Conservation (phyloP, 768 basidiomycete species). For the Pilatotrama ljubarskyi region DNA sequence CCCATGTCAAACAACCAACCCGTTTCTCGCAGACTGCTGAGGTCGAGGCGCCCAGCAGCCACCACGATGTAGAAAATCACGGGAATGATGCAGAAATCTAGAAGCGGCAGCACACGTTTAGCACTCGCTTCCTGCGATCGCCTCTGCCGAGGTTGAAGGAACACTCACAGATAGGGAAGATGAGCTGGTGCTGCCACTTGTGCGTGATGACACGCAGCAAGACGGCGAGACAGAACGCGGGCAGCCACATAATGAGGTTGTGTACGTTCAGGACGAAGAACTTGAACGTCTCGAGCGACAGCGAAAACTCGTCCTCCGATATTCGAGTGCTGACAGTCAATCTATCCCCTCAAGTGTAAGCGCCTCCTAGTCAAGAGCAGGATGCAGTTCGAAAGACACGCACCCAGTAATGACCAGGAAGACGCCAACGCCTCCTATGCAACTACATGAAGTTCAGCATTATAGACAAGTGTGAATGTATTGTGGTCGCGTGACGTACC, state of each 20-base stretch:
- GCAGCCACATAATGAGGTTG: constrained; percentile 73
- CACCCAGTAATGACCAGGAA: constrained; percentile 91
- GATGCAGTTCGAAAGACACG: constrained; percentile 19
- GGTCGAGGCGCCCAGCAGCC: constrained; percentile 57
- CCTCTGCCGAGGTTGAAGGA: constrained; percentile 22
- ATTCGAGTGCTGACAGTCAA: constrained; percentile 85
- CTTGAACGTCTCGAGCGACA: constrained; percentile 63
- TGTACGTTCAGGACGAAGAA: constrained; percentile 65
- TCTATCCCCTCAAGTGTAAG: constrained; percentile 36
- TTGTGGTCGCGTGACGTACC: constrained; percentile 45
- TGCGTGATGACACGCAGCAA: constrained; percentile 79
- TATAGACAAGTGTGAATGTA: not conserved
- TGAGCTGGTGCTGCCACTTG: constrained; percentile 79
- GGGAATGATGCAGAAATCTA: constrained; percentile 85
- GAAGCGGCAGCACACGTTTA: too few species aligned
- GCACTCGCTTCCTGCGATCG: too few species aligned
- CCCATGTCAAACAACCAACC: constrained; percentile 91
- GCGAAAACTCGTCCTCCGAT: constrained; percentile 72
- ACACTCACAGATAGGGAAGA: constrained; percentile 83
- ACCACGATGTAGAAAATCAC: constrained; percentile 82
- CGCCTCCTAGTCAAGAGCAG: not conserved
- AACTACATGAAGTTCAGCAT: constrained; percentile 41
- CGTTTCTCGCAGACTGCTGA: constrained; percentile 53
- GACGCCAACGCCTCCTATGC: constrained; percentile 94
- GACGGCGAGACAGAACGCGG: constrained; percentile 76